A percentile compares a stretch with the other conserved stretches of the same genome.
These are phyloP conservation scores for Russula sp. DNA, from an alignment of 768 basidiomycete genomes.

Conservation along the genomic window DNA sequence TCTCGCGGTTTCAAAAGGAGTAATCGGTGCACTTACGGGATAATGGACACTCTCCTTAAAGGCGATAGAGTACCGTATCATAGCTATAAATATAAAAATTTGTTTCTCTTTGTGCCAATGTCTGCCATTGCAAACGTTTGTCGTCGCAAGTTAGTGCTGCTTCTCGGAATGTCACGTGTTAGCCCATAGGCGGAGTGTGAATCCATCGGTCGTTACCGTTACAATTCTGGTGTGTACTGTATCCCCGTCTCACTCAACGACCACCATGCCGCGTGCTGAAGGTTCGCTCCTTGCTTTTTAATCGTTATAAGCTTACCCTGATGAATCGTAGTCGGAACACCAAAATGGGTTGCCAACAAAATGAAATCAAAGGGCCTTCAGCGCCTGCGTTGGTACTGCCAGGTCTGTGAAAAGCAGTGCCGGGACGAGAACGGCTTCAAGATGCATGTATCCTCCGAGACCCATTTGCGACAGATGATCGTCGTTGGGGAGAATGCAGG, in stretches of 20 bases:
- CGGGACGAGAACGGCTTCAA: constrained; percentile 99
- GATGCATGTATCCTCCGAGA: constrained; percentile 82
- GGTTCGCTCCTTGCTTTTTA: background rate
- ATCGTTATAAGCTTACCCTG: background rate
- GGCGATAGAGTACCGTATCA: background rate
- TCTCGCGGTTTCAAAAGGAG: too few species aligned
- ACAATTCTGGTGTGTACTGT: background rate
- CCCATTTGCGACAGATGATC: constrained; percentile 94
- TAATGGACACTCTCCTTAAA: background rate
- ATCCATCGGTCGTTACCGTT: background rate
- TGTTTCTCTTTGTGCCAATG: background rate
- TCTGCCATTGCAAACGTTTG: too few species aligned
- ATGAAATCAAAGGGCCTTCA: constrained; percentile 98
- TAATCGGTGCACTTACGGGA: too few species aligned
- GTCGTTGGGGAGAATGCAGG: constrained; percentile 93
- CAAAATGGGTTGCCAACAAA: constrained; percentile 87
- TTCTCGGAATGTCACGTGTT: background rate
- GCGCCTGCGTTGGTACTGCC: constrained; percentile 95
- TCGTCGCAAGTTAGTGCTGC: too few species aligned
- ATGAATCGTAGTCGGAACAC: constrained; percentile 59
- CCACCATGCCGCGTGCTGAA: constrained; percentile 22
- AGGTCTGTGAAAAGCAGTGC: constrained; percentile 99
- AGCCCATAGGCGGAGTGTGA: background rate
- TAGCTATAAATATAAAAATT: background rate
- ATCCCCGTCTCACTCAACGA: background rate